Conservation (phyloP, 495 filamentous ascomycete genomes). For the Patellaria atrata region DNA sequence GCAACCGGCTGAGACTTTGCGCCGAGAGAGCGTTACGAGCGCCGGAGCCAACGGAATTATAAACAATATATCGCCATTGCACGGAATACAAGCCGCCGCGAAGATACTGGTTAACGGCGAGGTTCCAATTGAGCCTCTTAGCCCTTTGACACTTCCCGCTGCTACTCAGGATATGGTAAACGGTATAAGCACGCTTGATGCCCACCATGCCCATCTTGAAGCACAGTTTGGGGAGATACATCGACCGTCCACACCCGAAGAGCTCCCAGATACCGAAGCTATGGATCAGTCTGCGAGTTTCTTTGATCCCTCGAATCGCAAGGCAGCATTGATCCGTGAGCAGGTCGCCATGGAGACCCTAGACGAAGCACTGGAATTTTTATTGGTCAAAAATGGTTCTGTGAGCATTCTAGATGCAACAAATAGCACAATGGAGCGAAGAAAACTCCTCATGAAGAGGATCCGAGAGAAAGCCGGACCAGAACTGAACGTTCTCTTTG, state of each 20-base stretch:
- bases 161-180: not conserved
- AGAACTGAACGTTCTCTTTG: slow-evolving; percentile 76
- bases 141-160: slow-evolving; percentile 1
- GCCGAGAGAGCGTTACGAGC: slow-evolving; percentile 4
- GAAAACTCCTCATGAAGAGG: slow-evolving; percentile 67
- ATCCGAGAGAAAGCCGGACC: slow-evolving; percentile 74
- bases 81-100: slow-evolving; percentile 1
- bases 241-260: slow-evolving; percentile 8
- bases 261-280: slow-evolving; percentile 25
- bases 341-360: slow-evolving; percentile 84
- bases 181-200: slow-evolving; percentile 5
- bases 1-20: slow-evolving; percentile 7
- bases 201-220: slow-evolving; percentile 7
- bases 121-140: slow-evolving; percentile 8
- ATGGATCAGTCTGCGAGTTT: slow-evolving; percentile 86
- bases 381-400: slow-evolving; percentile 66
- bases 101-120: slow-evolving; percentile 24
- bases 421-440: slow-evolving; percentile 79
- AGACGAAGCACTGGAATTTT: slow-evolving; percentile 79
- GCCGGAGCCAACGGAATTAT: too few species aligned
- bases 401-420: slow-evolving; percentile 98
- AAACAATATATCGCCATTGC: too few species aligned
- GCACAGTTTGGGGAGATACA: slow-evolving; percentile 14
- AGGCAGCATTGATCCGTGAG: slow-evolving; percentile 70
- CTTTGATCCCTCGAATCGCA: slow-evolving; percentile 82